Conservation (phyloP, 2,329 filamentous ascomycete genomes). For the Endothia cerciana region DNA sequence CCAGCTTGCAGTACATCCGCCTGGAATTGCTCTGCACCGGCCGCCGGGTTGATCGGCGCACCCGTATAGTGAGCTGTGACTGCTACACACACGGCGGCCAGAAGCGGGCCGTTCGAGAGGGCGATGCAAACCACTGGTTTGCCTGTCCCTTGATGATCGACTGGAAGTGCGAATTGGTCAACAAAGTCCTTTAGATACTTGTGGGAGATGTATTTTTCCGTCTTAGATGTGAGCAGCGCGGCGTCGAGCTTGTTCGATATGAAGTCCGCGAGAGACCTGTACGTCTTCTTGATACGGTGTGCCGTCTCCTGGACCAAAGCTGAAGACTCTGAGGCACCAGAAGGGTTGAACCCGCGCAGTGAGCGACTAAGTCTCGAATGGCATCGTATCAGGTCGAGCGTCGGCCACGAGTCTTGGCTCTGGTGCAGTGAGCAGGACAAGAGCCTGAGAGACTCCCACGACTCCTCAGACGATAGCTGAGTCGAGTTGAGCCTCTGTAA, state of each 20-base stretch:
- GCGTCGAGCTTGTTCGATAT: conserved; percentile 17
- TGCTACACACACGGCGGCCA: conserved; percentile 31
- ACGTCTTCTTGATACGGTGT: conserved; percentile 24
- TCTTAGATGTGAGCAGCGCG: conserved; percentile 17
- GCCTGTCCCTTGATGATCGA: neutral
- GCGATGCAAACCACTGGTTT: conserved; percentile 30
- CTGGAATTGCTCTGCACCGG: conserved; percentile 29
- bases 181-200: conserved; percentile 19
- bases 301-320: conserved; percentile 15
- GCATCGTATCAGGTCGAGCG: conserved; percentile 23
- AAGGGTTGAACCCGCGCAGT: conserved; percentile 12
- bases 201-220: conserved; percentile 20
- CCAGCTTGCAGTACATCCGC: conserved; percentile 30
- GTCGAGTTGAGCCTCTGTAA: conserved; percentile 2
- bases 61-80: conserved; percentile 31
- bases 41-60: conserved; percentile 29
- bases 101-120: conserved; percentile 30
- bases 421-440: conserved; percentile 19
- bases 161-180: conserved; percentile 16
- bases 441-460: conserved; percentile 16
- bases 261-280: conserved; percentile 25
- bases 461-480: conserved; percentile 13
- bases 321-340: neutral
- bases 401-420: conserved; percentile 6
- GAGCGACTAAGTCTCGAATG: conserved; percentile 22